Conservation (phyloP, 2,329 filamentous ascomycete genomes). For the Colletotrichum cuscutae region DNA sequence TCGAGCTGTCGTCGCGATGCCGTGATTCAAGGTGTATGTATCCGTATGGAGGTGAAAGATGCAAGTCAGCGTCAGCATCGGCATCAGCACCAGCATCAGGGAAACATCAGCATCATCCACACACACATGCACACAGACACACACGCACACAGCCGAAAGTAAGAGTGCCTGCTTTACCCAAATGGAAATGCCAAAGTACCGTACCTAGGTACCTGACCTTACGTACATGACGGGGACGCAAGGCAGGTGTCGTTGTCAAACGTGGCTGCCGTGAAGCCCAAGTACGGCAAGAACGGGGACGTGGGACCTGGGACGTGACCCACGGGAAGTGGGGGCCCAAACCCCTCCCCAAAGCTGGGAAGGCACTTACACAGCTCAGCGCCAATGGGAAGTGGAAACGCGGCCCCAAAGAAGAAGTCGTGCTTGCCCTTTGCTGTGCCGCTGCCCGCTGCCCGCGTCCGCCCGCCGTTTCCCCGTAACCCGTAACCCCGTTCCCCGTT, state of each 20-base stretch:
- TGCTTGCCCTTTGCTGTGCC: background rate
- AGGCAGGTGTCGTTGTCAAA: background rate
- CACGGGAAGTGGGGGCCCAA: background rate
- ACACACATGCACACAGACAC: background rate
- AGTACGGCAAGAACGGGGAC: no score
- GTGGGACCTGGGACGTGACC: background rate
- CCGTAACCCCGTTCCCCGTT: slow-evolving; percentile 16
- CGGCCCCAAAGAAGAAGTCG: background rate
- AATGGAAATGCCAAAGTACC: background rate
- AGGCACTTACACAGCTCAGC: background rate
- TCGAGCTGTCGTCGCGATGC: background rate
- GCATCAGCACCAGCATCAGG: background rate
- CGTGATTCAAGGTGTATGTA: no score
- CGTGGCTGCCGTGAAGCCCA: background rate
- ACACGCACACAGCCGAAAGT: no score
- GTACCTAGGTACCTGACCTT: background rate
- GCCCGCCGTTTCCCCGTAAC: slow-evolving; percentile 9
- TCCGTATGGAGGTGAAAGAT: background rate
- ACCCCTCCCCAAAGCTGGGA: background rate
- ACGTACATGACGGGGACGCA: background rate
- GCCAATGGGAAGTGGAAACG: background rate
- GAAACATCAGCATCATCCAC: background rate
- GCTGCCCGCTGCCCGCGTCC: no score
- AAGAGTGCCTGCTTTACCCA: background rate
- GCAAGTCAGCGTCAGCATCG: background rate